phyloP scores from a whole-genome alignment of 495 filamentous ascomycete genomes.

The Penicillium angulare region DNA sequence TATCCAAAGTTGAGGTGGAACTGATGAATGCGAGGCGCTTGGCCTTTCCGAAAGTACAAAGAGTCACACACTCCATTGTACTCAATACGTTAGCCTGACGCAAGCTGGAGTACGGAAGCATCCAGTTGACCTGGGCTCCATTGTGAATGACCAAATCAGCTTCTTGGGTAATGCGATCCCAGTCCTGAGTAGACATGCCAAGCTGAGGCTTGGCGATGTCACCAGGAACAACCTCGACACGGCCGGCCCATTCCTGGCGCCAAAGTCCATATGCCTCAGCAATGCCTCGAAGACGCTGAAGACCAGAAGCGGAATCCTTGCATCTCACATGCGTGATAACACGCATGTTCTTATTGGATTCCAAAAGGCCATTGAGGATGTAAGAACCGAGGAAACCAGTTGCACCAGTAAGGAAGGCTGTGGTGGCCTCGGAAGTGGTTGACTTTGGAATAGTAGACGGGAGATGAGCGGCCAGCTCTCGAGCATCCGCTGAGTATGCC shows the following conservation, averaged over 20 bases:
- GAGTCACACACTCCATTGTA: constrained; percentile 72
- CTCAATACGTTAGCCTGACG: constrained; percentile 75
- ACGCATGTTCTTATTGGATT: constrained; percentile 50
- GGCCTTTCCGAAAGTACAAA: constrained; percentile 73
- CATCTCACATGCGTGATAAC: too few species aligned
- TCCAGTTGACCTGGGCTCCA: constrained; percentile 86
- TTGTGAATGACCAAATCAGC: constrained; percentile 88
- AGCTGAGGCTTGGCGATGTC: constrained; percentile 70
- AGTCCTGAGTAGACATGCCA: constrained; percentile 64
- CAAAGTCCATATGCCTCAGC: constrained; percentile 72
- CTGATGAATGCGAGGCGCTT: constrained; percentile 84
- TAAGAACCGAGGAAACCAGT: constrained; percentile 91
- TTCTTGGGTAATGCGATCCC: constrained; percentile 60
- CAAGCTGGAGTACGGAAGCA: constrained; percentile 75
- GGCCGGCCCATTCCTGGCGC: constrained; percentile 61
- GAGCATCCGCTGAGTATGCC: constrained; percentile 67
- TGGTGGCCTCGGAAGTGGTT: constrained; percentile 40
- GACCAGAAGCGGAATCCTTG: too few species aligned
- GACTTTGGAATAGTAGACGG: constrained; percentile 37
- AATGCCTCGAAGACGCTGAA: constrained; percentile 47
- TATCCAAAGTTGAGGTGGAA: constrained; percentile 83
- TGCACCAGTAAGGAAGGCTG: constrained; percentile 82
- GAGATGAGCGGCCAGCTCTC: constrained; percentile 51
- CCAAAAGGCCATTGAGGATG: constrained; percentile 71
- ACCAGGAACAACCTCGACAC: constrained; percentile 65